Evolutionary conservation across 495 filamentous ascomycete genomes (phyloP).

Genomic region (Penicillium goetzii): DNA sequence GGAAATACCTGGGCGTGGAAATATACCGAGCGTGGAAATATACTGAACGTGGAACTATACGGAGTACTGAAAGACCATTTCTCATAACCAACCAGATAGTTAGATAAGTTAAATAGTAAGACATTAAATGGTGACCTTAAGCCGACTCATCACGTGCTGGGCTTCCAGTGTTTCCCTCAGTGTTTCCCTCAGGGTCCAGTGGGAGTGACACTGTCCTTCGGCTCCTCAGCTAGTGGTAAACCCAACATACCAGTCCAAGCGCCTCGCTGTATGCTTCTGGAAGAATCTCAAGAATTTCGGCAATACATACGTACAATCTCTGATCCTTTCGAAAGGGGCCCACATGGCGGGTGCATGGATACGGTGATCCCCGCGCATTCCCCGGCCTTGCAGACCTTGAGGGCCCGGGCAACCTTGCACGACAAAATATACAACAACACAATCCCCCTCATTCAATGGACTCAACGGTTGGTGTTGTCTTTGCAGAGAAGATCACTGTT

Average conservation of each 20-base stretch:
- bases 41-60: no score
- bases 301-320: neutral
- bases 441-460: no score
- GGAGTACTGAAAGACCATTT: no score
- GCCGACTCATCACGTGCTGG: neutral
- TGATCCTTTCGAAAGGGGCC: neutral
- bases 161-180: no score
- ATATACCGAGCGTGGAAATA: no score
- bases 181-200: no score
- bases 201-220: neutral
- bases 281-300: neutral
- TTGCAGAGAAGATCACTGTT: neutral
- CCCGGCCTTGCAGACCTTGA: neutral
- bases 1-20: no score
- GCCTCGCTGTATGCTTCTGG: constrained; percentile 7
- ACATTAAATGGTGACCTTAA: no score
- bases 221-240: neutral
- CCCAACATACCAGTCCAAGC: neutral
- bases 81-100: no score
- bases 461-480: neutral
- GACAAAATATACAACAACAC: neutral
- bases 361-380: constrained; percentile 11
- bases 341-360: constrained; percentile 5
- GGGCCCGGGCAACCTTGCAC: neutral
- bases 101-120: no score